These are phyloP conservation scores for Rhizopogon vulgaris DNA, from an alignment of 768 basidiomycete genomes.

Conservation along the genomic window DNA sequence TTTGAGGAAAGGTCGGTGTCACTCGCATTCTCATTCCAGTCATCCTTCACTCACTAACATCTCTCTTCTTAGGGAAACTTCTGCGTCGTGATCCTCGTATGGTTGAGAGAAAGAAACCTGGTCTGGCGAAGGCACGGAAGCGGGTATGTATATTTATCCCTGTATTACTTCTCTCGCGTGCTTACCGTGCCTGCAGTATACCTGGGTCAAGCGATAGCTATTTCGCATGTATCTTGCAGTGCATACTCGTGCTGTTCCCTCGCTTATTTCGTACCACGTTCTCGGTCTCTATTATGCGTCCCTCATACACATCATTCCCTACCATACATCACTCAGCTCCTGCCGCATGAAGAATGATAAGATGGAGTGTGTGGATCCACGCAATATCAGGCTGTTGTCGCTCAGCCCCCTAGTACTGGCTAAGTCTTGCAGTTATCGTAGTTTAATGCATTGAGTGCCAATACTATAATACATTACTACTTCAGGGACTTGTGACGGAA, in stretches of 20 bases:
- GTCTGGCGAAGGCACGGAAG: slow-evolving; percentile 87
- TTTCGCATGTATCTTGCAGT: not conserved
- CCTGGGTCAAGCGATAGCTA: slow-evolving; percentile 92
- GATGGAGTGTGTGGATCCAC: no score
- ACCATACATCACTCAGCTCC: not conserved
- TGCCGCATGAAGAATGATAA: not conserved
- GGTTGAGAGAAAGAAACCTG: slow-evolving; percentile 98
- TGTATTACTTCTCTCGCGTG: not conserved
- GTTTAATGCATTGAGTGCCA: no score
- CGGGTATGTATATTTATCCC: slow-evolving; percentile 48
- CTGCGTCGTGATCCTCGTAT: slow-evolving; percentile 90
- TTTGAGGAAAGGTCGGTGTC: slow-evolving; percentile 63
- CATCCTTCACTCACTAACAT: not conserved
- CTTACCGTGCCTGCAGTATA: slow-evolving; percentile 43
- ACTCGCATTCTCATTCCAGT: not conserved
- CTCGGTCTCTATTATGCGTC: not conserved
- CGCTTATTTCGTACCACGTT: not conserved
- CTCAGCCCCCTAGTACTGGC: no score
- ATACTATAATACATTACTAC: no score
- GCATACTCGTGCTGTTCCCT: not conserved
- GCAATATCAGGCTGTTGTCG: no score
- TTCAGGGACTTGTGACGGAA: no score
- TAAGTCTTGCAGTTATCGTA: no score
- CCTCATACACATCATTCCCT: not conserved
- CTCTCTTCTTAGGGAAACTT: slow-evolving; percentile 57